phyloP scores from a whole-genome alignment of 2,329 filamentous ascomycete species.

The Chaetothyriales sp. region DNA sequence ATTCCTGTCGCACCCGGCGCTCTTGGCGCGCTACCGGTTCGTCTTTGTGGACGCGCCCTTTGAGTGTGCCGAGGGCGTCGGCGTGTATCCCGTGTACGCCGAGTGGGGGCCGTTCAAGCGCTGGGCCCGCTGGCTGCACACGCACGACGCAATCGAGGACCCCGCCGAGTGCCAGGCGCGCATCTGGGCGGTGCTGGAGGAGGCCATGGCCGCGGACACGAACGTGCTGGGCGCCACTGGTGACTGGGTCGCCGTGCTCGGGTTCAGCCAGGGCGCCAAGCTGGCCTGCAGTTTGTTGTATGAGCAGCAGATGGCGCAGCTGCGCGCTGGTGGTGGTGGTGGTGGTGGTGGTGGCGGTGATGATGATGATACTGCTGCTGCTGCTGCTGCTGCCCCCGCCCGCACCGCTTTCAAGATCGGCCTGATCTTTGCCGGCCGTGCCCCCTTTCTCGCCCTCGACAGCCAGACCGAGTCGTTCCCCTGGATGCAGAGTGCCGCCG shows the following conservation, averaged over 20 bases:
- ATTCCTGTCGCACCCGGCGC: slow-evolving; percentile 27
- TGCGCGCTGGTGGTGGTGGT: slow-evolving; percentile 10
- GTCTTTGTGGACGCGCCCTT: slow-evolving; percentile 60
- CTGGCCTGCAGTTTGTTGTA: slow-evolving; percentile 44
- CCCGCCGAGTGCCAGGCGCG: slow-evolving; percentile 26
- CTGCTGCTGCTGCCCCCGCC: slow-evolving; percentile 12
- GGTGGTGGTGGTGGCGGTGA: slow-evolving; percentile 17
- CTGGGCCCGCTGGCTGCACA: slow-evolving; percentile 49
- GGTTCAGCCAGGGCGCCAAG: slow-evolving; percentile 54
- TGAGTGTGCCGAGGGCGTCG: slow-evolving; percentile 30
- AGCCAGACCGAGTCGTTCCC: slow-evolving; percentile 13
- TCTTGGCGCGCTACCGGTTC: slow-evolving; percentile 48
- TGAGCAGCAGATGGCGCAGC: slow-evolving; percentile 39
- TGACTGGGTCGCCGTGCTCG: slow-evolving; percentile 45
- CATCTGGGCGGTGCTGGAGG: slow-evolving; percentile 32
- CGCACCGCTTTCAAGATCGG: slow-evolving; percentile 40
- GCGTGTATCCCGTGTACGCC: slow-evolving; percentile 39
- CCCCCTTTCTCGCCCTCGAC: slow-evolving; percentile 34
- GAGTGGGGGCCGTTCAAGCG: slow-evolving; percentile 49
- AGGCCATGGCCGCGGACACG: slow-evolving; percentile 40
- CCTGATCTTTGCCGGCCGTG: slow-evolving; percentile 46
- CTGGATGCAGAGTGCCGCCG: slow-evolving; percentile 17
- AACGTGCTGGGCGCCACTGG: slow-evolving; percentile 33
- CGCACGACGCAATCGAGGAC: slow-evolving; percentile 40
- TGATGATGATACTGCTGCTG: slow-evolving; percentile 5